Conservation (phyloP, 148 eudicot genomes). For the Fallopia convolvulus region DNA sequence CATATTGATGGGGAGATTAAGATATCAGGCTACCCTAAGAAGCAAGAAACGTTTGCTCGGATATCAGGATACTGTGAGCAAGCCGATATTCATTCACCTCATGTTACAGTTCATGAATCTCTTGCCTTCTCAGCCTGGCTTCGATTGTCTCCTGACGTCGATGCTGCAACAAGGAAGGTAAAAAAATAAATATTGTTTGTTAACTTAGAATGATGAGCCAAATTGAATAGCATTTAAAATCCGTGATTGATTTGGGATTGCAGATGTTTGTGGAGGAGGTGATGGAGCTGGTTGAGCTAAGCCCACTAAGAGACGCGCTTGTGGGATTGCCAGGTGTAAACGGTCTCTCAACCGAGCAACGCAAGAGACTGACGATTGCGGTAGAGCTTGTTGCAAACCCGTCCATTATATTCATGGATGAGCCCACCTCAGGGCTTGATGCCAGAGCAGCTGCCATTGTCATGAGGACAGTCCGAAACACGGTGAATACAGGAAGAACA, state of each 20-base stretch:
- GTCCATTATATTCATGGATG: slow-evolving; percentile 18
- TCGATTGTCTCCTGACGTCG: slow-evolving; percentile 14
- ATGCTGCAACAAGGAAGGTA: slow-evolving; percentile 6
- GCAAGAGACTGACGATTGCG: slow-evolving; percentile 16
- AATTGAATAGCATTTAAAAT: neutral
- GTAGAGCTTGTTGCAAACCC: slow-evolving; percentile 19
- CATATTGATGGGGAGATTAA: slow-evolving; percentile 8
- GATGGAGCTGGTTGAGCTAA: slow-evolving; percentile 14
- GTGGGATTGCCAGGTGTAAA: slow-evolving; percentile 15
- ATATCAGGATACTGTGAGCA: slow-evolving; percentile 16
- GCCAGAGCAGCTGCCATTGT: slow-evolving; percentile 19
- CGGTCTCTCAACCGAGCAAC: slow-evolving; percentile 18
- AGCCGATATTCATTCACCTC: slow-evolving; percentile 16
- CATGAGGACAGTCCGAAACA: slow-evolving; percentile 17
- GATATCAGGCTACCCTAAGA: slow-evolving; percentile 14
- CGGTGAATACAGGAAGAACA: slow-evolving; percentile 14
- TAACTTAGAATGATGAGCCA: neutral
- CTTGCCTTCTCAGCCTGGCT: slow-evolving; percentile 15
- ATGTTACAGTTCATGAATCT: slow-evolving; percentile 15
- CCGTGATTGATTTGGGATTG: neutral
- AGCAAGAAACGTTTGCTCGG: slow-evolving; percentile 16
- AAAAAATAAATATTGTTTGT: neutral
- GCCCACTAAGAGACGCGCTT: slow-evolving; percentile 8
- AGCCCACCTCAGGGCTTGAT: slow-evolving; percentile 17
- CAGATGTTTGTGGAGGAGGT: slow-evolving; percentile 16